Evolutionary conservation across 805 yeast species (phyloP), one percentile per base, ranked within the genome.

Genomic region (Schwanniomyces yamadae): DNA sequence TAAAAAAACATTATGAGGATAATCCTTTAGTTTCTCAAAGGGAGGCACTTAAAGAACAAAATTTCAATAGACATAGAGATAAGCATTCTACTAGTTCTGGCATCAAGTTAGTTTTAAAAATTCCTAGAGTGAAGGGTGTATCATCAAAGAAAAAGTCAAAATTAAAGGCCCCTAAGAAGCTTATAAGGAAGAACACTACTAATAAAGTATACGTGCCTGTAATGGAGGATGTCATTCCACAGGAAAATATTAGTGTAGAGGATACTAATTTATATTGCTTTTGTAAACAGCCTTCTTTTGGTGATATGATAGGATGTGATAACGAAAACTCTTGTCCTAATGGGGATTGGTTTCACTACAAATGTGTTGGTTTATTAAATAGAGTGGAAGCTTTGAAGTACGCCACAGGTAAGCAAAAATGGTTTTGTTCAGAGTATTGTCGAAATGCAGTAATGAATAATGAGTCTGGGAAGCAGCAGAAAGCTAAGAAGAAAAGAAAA

Each of bases 231-330:
- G 12, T 23, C 10, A 15, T 27, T 11, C 29, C 22, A 6, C 33
- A n/a, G 22, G 21, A 25, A 6, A 13, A 13, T 5, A 9, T 22
- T 9, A n/a, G 12, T 9, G 28, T 8, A n/a, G 33, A 31, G 19
- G 56, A 52, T 50, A 58, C 52, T 29, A 54, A 54, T 34, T 39
- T 57, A 34, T 91, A 91, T 58, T 91, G 99, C 59, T 84, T 85
- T 63, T 91, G 99, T 55, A 95, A 88, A 54, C 88, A 90, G 48
- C 95, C 85, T 0, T 89, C 97, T 0, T 87, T 83, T 61, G 99
- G 99, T 16, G 87, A 82, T 50, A 91, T 91, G 99, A 87, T 91
- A 46, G 97, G 93, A 0, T 91, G 99, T 63, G 99, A 91, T 56
- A 85, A 88, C 44, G 59, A 54, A 36, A 50, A 44, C 3, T 40